These are phyloP conservation scores for Agrocybe chaxingu DNA, from an alignment of 768 basidiomycete species.

Conservation along the genomic window DNA sequence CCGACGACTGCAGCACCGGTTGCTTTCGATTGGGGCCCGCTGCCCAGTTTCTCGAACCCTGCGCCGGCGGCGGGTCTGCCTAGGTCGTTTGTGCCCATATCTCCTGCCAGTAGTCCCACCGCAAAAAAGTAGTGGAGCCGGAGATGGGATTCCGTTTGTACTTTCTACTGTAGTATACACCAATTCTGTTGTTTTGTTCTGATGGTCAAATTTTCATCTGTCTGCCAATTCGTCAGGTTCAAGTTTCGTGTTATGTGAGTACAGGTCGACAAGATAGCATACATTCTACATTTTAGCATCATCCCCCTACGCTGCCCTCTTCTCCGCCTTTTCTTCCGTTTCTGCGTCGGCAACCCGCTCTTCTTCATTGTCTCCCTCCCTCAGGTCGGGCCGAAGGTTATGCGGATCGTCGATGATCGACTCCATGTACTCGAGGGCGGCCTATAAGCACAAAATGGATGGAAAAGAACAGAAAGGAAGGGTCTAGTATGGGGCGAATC, in stretches of 20 bases:
- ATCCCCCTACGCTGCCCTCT: background rate
- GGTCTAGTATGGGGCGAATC: conserved; percentile 85
- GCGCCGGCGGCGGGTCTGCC: conserved; percentile 13
- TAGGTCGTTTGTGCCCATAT: conserved; percentile 14
- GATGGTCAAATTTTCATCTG: background rate
- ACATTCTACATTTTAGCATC: background rate
- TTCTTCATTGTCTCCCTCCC: conserved; percentile 9
- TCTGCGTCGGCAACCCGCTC: conserved; percentile 5
- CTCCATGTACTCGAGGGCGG: conserved; percentile 78
- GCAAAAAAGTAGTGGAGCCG: no score
- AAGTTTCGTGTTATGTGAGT: no score
- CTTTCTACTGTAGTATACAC: no score
- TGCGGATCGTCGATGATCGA: conserved; percentile 69
- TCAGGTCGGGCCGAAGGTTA: conserved; percentile 14
- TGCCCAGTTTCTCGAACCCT: conserved; percentile 41
- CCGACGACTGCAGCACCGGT: conserved; percentile 26
- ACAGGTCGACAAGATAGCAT: no score
- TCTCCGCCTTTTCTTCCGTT: conserved; percentile 1
- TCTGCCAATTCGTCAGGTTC: no score
- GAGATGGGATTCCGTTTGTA: no score
- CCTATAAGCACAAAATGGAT: conserved; percentile 40
- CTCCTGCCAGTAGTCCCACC: background rate
- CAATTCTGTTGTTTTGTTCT: conserved; percentile 3
- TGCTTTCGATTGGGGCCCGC: conserved; percentile 60
- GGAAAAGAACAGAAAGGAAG: conserved; percentile 22